These are phyloP conservation scores for Fusarium verticillioides DNA, from an alignment of 2,329 filamentous ascomycete genomes.

Conservation along the genomic window DNA sequence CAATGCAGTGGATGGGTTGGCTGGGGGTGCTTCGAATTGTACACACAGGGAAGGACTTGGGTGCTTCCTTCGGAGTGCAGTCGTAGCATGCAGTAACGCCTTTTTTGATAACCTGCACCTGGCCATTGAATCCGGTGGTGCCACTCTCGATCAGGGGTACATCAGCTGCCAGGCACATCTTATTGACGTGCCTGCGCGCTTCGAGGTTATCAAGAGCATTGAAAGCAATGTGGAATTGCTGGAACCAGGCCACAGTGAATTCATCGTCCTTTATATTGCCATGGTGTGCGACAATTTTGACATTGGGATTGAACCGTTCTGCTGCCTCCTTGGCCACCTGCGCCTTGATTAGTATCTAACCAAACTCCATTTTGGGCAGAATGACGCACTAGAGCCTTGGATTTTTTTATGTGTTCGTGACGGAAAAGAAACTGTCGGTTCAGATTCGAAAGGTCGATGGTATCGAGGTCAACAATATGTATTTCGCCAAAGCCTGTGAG, in stretches of 20 bases:
- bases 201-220: slow-evolving; percentile 98
- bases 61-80: slow-evolving; percentile 87
- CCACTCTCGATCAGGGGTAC: slow-evolving; percentile 95
- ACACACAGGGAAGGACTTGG: slow-evolving; percentile 94
- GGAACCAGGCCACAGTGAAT: slow-evolving; percentile 92
- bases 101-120: slow-evolving; percentile 96
- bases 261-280: slow-evolving; percentile 92
- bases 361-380: slow-evolving; percentile 10
- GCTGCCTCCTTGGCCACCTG: slow-evolving; percentile 94
- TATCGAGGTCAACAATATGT: slow-evolving; percentile 96
- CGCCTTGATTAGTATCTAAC: slow-evolving; percentile 31
- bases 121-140: slow-evolving; percentile 96
- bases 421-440: slow-evolving; percentile 98
- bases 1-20: slow-evolving; percentile 97
- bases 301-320: slow-evolving; percentile 86
- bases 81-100: slow-evolving; percentile 95
- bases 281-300: slow-evolving; percentile 88
- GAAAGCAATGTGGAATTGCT: slow-evolving; percentile 85
- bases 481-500: slow-evolving; percentile 92
- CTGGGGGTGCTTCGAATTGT: slow-evolving; percentile 96
- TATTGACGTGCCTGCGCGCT: slow-evolving; percentile 92
- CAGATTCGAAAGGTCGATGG: slow-evolving; percentile 96
- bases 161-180: slow-evolving; percentile 93
- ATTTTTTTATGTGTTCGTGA: slow-evolving; percentile 96
- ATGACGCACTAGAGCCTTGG: slow-evolving; percentile 83